Conservation (phyloP, 176 grass and related monocot species). For the Oropetium thomaeum region DNA sequence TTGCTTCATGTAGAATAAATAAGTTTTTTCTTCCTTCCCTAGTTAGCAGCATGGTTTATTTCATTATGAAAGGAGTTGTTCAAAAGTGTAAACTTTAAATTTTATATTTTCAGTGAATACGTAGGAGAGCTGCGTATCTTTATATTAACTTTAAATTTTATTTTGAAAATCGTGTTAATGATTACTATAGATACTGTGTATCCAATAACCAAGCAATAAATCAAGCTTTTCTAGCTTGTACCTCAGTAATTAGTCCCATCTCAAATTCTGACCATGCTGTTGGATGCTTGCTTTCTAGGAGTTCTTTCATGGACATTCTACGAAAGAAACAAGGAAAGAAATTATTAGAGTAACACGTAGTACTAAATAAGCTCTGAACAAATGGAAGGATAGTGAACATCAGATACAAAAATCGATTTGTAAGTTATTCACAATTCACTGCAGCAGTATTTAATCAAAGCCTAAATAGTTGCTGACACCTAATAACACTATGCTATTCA, state of each 20-base stretch:
- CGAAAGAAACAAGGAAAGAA: not conserved
- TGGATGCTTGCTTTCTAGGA: slow-evolving; percentile 83
- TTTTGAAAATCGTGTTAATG: not conserved
- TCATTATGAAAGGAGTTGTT: not conserved
- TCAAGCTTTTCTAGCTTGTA: slow-evolving; percentile 28
- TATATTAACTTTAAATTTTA: not conserved
- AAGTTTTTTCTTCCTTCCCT: not conserved
- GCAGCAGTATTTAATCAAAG: not conserved
- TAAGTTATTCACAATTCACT: not conserved
- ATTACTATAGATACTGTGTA: not conserved
- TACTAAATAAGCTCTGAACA: not conserved
- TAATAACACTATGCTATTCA: not conserved
- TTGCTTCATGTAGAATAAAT: slow-evolving; percentile 5
- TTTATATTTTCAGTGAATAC: too few species aligned
- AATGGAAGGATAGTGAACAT: not conserved
- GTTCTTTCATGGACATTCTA: slow-evolving; percentile 97
- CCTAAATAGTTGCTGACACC: not conserved
- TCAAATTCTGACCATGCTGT: slow-evolving; percentile 89
- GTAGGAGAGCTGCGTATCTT: too few species aligned
- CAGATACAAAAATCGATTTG: not conserved
- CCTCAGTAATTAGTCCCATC: slow-evolving; percentile 82
- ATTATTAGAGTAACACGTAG: not conserved
- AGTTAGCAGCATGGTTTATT: not conserved
- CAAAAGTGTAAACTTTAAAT: not conserved
- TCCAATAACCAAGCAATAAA: not conserved